These are phyloP conservation scores for Senna tora DNA, from an alignment of 306 rosid species.

Conservation along the genomic window DNA sequence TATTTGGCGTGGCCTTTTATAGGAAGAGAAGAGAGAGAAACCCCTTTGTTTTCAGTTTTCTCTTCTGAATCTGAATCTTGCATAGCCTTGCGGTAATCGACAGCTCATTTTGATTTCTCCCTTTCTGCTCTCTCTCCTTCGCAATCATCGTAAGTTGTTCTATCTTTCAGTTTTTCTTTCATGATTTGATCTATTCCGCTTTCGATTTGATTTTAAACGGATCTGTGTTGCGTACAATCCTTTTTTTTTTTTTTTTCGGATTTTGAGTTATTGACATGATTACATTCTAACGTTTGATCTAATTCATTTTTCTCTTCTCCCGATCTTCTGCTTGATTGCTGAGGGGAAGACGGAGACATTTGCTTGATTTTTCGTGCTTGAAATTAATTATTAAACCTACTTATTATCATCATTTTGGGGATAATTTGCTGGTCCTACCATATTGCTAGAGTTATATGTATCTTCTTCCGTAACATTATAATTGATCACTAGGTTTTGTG, in stretches of 20 bases:
- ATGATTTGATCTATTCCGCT: neutral
- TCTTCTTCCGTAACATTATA: neutral
- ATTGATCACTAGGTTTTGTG: neutral
- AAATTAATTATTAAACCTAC: neutral
- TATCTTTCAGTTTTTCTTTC: constrained; percentile 2
- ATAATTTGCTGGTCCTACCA: neutral
- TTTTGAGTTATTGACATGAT: neutral
- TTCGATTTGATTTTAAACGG: constrained; percentile 7
- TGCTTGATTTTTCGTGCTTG: constrained; percentile 5
- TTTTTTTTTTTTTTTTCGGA: neutral
- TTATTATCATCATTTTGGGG: neutral
- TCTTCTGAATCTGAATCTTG: constrained; percentile 38
- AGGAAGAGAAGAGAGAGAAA: neutral
- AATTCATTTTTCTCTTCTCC: neutral
- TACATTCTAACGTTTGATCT: neutral
- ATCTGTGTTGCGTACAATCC: neutral
- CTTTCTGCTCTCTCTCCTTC: constrained; percentile 14
- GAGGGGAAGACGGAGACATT: neutral
- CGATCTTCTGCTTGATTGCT: constrained; percentile 18
- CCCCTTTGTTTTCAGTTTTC: neutral
- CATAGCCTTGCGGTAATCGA: neutral
- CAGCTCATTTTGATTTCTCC: neutral
- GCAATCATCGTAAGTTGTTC: constrained; percentile 26
- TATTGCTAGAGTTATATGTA: neutral
- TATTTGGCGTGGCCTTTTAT: constrained; percentile 23